Percentiles rank a stretch among this genome's conserved stretches.
These are phyloP conservation scores for Chenopodium album DNA, from an alignment of 148 eudicot genomes.

Conservation along the genomic window DNA sequence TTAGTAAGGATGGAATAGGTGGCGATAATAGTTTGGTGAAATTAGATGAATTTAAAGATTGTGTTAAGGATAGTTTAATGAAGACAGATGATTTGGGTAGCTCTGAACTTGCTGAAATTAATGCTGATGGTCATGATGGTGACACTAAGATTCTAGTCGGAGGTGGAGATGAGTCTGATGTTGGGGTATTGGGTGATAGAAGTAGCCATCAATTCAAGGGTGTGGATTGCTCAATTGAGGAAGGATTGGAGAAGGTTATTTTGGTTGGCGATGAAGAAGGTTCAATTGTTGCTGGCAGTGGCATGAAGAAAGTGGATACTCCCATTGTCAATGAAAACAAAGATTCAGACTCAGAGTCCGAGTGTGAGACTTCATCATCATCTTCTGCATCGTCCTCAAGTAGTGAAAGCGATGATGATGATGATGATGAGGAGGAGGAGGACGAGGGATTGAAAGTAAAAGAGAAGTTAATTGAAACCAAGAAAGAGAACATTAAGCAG, in stretches of 20 bases:
- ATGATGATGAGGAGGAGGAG: constrained; percentile 39
- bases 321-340: constrained; percentile 26
- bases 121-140: not conserved
- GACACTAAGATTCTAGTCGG: constrained; percentile 6
- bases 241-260: constrained; percentile 57
- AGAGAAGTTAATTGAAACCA: constrained; percentile 12
- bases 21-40: constrained; percentile 10
- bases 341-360: constrained; percentile 38
- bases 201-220: constrained; percentile 24
- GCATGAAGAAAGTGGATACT: constrained; percentile 8
- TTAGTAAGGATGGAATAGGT: not conserved
- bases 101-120: not conserved
- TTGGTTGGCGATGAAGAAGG: constrained; percentile 32
- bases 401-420: constrained; percentile 42
- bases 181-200: constrained; percentile 8
- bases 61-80: not conserved
- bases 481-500: constrained; percentile 10
- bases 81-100: constrained; percentile 12
- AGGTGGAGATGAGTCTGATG: constrained; percentile 13
- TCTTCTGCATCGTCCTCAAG: constrained; percentile 50
- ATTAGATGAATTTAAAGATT: constrained; percentile 6
- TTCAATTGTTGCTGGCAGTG: constrained; percentile 15
- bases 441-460: constrained; percentile 23
- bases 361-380: constrained; percentile 36
- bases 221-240: constrained; percentile 47